Conservation (phyloP, 768 basidiomycete genomes). For the Phylloporus scabripes region DNA sequence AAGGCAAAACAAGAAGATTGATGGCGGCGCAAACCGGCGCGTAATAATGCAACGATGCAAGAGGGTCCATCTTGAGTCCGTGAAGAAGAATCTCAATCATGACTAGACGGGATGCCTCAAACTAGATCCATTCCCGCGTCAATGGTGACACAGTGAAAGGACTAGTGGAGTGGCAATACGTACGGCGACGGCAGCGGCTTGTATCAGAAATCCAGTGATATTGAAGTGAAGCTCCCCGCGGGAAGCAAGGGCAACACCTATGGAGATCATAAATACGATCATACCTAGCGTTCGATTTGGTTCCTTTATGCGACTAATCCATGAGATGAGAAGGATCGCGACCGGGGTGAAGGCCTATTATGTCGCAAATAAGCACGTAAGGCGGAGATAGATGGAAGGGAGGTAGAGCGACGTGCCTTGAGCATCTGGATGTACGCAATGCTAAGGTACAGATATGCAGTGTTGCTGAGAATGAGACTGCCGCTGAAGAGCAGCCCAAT, state of each 20-base stretch:
- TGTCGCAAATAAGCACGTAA: background rate
- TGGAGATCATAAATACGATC: slow-evolving; percentile 89
- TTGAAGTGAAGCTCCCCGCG: slow-evolving; percentile 87
- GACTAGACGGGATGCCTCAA: slow-evolving; percentile 90
- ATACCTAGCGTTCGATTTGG: slow-evolving; percentile 73
- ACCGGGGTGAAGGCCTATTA: slow-evolving; percentile 83
- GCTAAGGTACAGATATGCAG: slow-evolving; percentile 85
- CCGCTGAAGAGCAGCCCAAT: slow-evolving; percentile 93
- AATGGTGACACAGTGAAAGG: background rate
- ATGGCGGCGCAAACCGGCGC: slow-evolving; percentile 92
- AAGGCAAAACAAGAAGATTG: slow-evolving; percentile 80
- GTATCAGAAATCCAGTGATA: slow-evolving; percentile 79
- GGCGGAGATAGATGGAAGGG: background rate
- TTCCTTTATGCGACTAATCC: slow-evolving; percentile 83
- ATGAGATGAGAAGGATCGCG: slow-evolving; percentile 90
- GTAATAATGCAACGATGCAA: slow-evolving; percentile 93
- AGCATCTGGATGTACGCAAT: slow-evolving; percentile 98
- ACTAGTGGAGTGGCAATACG: background rate
- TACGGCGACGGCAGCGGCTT: slow-evolving; percentile 81
- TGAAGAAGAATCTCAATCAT: slow-evolving; percentile 95
- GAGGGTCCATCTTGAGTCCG: slow-evolving; percentile 95
- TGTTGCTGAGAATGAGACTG: slow-evolving; percentile 86
- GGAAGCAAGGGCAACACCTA: slow-evolving; percentile 84
- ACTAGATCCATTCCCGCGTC: slow-evolving; percentile 39
- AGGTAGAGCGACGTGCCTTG: slow-evolving; percentile 47